Percentiles rank a stretch among this genome's conserved stretches.
phyloP scores from a whole-genome alignment of 2,329 filamentous ascomycete species.

The Metarhizium anisopliae region DNA sequence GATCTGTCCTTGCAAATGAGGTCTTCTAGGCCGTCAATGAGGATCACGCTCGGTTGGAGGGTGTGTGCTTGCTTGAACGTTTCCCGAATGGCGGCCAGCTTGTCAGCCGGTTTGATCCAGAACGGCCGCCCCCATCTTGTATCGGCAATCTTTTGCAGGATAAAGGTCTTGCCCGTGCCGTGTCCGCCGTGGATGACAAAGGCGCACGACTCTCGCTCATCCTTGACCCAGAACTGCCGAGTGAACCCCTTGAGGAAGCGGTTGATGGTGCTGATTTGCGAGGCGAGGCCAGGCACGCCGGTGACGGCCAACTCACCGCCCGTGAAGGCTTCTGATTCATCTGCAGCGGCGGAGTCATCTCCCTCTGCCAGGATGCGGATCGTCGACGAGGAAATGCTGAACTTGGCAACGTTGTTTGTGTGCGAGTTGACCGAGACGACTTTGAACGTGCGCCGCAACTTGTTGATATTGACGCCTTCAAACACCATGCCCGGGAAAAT shows the following conservation, averaged over 20 bases:
- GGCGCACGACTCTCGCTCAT: conserved; percentile 37
- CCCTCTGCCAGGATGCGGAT: conserved; percentile 29
- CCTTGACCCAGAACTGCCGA: conserved; percentile 19
- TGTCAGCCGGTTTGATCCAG: conserved; percentile 46
- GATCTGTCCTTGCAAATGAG: conserved; percentile 54
- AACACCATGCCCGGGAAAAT: conserved; percentile 63
- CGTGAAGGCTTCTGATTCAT: conserved; percentile 7
- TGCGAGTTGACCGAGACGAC: conserved; percentile 46
- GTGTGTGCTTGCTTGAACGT: conserved; percentile 60
- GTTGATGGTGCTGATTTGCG: conserved; percentile 59
- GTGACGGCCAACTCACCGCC: conserved; percentile 34
- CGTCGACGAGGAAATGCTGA: conserved; percentile 26
- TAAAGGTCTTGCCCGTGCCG: conserved; percentile 75
- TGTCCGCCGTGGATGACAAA: conserved; percentile 72
- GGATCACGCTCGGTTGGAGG: conserved; percentile 64
- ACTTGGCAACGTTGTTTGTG: conserved; percentile 33
- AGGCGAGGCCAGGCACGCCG: conserved; percentile 58
- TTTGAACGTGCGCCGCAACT: conserved; percentile 38
- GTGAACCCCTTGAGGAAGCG: conserved; percentile 51
- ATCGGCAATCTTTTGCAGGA: conserved; percentile 59
- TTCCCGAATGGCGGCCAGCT: conserved; percentile 51
- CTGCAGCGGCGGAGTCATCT: conserved; percentile 9
- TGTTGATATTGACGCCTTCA: conserved; percentile 41
- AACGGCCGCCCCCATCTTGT: conserved; percentile 65
- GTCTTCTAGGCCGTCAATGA: conserved; percentile 70